Percentiles rank a stretch among this genome's conserved stretches.
Conservation (phyloP, 192 early-diverging fungal species). For the Backusella luteola region DNA sequence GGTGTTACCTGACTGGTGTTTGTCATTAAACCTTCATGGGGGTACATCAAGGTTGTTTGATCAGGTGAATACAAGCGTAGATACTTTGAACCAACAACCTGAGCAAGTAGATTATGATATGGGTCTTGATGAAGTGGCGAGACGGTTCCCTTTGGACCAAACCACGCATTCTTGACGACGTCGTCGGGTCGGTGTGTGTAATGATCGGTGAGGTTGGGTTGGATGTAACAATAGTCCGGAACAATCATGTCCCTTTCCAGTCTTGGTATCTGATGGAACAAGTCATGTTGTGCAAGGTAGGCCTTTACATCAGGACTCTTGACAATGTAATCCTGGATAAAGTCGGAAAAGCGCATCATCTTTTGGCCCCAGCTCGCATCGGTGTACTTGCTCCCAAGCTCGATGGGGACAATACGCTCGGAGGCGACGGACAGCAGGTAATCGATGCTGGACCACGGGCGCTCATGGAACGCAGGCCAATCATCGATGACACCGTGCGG, state of each 20-base stretch:
- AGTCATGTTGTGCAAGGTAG: slow-evolving; percentile 88
- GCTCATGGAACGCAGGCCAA: slow-evolving; percentile 65
- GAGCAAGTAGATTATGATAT: slow-evolving; percentile 79
- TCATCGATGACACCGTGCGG: slow-evolving; percentile 46
- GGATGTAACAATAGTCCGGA: slow-evolving; percentile 71
- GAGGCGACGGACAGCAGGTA: slow-evolving; percentile 61
- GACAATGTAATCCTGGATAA: slow-evolving; percentile 52
- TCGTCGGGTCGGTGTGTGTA: slow-evolving; percentile 36
- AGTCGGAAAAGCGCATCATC: slow-evolving; percentile 70
- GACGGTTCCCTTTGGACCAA: slow-evolving; percentile 78
- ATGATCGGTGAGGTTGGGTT: slow-evolving; percentile 25
- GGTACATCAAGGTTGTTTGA: slow-evolving; percentile 63
- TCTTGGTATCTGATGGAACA: slow-evolving; percentile 74
- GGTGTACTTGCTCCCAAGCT: slow-evolving; percentile 78
- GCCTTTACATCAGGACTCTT: slow-evolving; percentile 15
- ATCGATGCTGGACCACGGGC: slow-evolving; percentile 60
- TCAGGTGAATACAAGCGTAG: slow-evolving; percentile 67
- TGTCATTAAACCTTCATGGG: slow-evolving; percentile 27
- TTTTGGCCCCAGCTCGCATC: slow-evolving; percentile 73
- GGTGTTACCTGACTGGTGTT: slow-evolving; percentile 70
- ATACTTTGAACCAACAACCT: slow-evolving; percentile 83
- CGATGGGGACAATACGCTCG: slow-evolving; percentile 78
- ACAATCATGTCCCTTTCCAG: slow-evolving; percentile 66
- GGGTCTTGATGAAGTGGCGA: slow-evolving; percentile 86
- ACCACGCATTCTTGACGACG: slow-evolving; percentile 69